Evolutionary conservation across 1,139 yeast species (phyloP).

Genomic region (Geotrichum fermentans): DNA sequence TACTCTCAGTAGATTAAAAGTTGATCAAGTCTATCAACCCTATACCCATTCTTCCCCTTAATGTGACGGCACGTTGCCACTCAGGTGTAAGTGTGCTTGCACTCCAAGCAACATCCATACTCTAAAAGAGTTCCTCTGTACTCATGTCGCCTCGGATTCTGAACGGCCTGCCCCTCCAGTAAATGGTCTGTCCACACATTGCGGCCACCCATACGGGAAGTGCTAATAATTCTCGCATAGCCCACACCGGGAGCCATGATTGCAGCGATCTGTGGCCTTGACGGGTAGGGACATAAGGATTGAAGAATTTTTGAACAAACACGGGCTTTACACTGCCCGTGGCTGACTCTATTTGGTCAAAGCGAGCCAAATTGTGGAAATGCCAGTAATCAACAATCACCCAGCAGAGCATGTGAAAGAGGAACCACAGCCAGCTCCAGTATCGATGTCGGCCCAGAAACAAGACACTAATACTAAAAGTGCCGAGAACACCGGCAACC

Average conservation of each 20-base stretch:
- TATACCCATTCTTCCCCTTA: too few relatives aligned
- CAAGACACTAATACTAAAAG: constrained; percentile 53
- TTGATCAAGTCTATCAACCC: too few relatives aligned
- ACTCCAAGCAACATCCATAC: too few relatives aligned
- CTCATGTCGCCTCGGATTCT: constrained; percentile 66
- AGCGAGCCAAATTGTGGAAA: constrained; percentile 45
- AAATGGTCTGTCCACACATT: constrained; percentile 69
- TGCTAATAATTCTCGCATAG: constrained; percentile 65
- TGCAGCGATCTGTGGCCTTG: constrained; percentile 18
- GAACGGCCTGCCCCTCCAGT: constrained; percentile 81
- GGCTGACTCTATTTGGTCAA: constrained; percentile 33
- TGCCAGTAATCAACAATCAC: constrained; percentile 58
- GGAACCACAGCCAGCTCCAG: constrained; percentile 42
- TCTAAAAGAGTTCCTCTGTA: constrained; percentile 73
- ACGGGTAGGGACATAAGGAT: constrained; percentile 23
- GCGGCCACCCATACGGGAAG: constrained; percentile 82
- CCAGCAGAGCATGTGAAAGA: constrained; percentile 61
- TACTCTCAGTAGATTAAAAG: too few relatives aligned
- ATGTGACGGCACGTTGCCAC: too few relatives aligned
- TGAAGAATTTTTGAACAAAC: constrained; percentile 31
- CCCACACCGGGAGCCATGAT: constrained; percentile 54
- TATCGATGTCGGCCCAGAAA: constrained; percentile 27
- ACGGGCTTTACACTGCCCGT: constrained; percentile 26
- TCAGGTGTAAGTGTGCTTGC: too few relatives aligned
- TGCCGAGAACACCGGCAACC: constrained; percentile 59